Evolutionary conservation across 169 alveolate species (phyloP).

Genomic region (Blepharisma undulans): DNA sequence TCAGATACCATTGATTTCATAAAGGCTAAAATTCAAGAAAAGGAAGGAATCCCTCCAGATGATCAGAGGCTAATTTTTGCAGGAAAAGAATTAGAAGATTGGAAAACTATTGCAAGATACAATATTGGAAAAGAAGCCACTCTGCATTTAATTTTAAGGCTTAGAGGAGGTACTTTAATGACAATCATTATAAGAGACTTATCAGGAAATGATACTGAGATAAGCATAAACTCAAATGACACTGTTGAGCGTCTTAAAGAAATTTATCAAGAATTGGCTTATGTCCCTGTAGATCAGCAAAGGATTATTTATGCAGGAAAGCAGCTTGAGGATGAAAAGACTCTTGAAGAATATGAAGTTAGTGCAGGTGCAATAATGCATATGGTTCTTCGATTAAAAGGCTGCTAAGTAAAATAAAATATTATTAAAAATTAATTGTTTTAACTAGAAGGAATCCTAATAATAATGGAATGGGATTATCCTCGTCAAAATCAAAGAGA

Average conservation of each 20-base stretch:
- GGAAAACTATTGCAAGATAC: slow-evolving; percentile 64
- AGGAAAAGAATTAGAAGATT: slow-evolving; percentile 71
- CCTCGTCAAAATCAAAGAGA: too few species aligned
- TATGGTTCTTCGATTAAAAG: slow-evolving; percentile 68
- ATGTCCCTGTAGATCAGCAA: slow-evolving; percentile 55
- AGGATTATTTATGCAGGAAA: slow-evolving; percentile 53
- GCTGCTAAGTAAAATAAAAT: slow-evolving; percentile 56
- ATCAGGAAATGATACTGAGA: slow-evolving; percentile 12
- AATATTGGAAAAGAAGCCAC: slow-evolving; percentile 72
- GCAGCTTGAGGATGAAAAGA: slow-evolving; percentile 49
- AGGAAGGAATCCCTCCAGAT: slow-evolving; percentile 74
- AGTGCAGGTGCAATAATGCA: slow-evolving; percentile 75
- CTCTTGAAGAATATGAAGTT: slow-evolving; percentile 59
- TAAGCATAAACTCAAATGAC: slow-evolving; percentile 38
- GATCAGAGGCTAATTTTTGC: slow-evolving; percentile 65
- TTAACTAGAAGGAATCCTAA: too few species aligned
- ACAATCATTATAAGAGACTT: background rate
- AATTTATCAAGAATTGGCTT: slow-evolving; percentile 47
- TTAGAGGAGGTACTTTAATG: slow-evolving; percentile 62
- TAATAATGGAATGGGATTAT: too few species aligned
- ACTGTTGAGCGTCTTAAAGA: slow-evolving; percentile 45
- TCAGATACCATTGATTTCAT: slow-evolving; percentile 70
- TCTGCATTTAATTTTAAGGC: slow-evolving; percentile 73
- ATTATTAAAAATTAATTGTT: too few species aligned
- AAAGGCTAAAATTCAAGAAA: slow-evolving; percentile 70